phyloP scores from a whole-genome alignment of 2,329 filamentous ascomycete species.

The Aspergillus tubingensis region DNA sequence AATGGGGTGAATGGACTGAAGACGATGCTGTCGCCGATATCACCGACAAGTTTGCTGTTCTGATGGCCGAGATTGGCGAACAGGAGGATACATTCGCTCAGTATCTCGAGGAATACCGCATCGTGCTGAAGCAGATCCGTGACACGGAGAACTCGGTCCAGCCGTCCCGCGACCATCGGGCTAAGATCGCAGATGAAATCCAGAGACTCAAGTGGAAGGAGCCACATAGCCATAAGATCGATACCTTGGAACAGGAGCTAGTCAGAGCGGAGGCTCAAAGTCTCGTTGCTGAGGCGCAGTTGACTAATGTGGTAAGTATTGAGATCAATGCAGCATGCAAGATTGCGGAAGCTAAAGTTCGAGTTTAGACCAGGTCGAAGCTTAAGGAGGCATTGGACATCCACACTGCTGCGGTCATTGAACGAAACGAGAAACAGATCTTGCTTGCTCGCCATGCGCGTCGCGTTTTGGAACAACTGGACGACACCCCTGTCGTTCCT shows the following conservation, averaged over 20 bases:
- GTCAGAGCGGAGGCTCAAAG: constrained; percentile 95
- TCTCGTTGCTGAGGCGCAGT: constrained; percentile 91
- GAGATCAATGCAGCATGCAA: not conserved
- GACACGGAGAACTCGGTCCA: constrained; percentile 96
- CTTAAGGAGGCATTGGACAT: constrained; percentile 91
- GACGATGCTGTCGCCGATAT: constrained; percentile 88
- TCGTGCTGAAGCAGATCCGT: constrained; percentile 82
- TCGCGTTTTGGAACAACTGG: constrained; percentile 78
- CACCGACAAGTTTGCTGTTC: constrained; percentile 91
- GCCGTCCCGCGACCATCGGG: constrained; percentile 82
- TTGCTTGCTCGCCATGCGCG: constrained; percentile 90
- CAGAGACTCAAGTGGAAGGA: constrained; percentile 89
- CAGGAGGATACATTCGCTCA: constrained; percentile 89
- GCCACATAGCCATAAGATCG: constrained; percentile 76
- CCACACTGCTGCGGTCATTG: constrained; percentile 87
- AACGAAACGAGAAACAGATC: constrained; percentile 95
- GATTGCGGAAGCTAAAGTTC: not conserved
- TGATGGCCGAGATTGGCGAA: constrained; percentile 89
- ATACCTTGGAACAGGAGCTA: constrained; percentile 91
- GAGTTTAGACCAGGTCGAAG: constrained; percentile 75
- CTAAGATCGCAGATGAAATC: constrained; percentile 90
- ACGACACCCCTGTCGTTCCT: constrained; percentile 86
- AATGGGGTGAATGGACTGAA: constrained; percentile 91
- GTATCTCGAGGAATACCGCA: constrained; percentile 80
- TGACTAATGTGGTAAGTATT: constrained; percentile 81